A percentile compares a stretch with the other conserved stretches of the same genome.
These are phyloP conservation scores for Paspalum vaginatum DNA, from an alignment of 176 grass and related monocot species.

Conservation along the genomic window DNA sequence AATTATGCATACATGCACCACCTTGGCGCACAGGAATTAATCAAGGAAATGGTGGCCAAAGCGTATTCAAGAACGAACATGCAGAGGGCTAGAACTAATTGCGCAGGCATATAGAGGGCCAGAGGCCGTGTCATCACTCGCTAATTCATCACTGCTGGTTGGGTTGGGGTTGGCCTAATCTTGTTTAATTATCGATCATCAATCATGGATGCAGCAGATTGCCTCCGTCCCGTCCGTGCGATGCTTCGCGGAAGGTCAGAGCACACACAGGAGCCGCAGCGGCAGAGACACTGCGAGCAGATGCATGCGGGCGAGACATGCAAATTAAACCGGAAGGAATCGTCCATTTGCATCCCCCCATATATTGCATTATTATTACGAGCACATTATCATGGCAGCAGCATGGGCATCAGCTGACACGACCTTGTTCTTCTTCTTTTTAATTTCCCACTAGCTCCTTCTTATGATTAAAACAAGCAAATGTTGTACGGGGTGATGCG, in stretches of 20 bases:
- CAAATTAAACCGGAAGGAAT: conserved; percentile 44
- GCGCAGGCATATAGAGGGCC: too few relatives aligned
- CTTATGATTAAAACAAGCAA: too few relatives aligned
- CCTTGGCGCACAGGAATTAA: too few relatives aligned
- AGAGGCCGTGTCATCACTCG: neutral
- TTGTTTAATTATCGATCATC: too few relatives aligned
- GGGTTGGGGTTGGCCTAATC: neutral
- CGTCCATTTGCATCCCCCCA: neutral
- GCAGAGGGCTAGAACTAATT: too few relatives aligned
- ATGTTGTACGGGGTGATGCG: conserved; percentile 11
- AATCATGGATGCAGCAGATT: too few relatives aligned
- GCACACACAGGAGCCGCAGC: neutral
- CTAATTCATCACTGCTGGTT: neutral
- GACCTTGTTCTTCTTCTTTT: neutral
- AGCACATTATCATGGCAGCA: neutral
- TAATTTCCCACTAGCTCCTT: neutral
- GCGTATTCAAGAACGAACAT: too few relatives aligned
- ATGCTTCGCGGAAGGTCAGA: neutral
- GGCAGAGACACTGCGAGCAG: neutral
- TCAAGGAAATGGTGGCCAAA: too few relatives aligned
- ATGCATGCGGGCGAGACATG: conserved; percentile 5
- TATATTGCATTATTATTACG: neutral
- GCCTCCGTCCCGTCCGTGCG: neutral
- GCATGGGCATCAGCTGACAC: neutral
- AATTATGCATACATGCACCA: too few relatives aligned